A percentile compares a stretch with the other conserved stretches of the same genome.
These are phyloP conservation scores for Pigoraptor vietnamica DNA, from an alignment of 78 protist genomes.

Conservation along the genomic window DNA sequence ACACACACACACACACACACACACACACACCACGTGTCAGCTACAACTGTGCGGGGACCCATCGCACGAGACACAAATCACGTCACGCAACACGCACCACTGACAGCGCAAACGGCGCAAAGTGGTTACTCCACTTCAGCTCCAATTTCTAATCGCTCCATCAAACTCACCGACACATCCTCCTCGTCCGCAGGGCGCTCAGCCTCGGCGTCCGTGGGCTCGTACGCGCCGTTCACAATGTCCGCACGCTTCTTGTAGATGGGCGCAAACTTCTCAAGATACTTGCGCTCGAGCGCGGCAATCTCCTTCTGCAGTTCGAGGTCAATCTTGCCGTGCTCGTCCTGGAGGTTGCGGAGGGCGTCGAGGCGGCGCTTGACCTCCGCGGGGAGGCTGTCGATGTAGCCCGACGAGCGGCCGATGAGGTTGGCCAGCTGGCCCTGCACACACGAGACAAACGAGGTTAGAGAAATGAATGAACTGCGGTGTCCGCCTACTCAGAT, in stretches of 20 bases:
- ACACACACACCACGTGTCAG: too few relatives aligned
- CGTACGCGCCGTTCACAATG: not conserved
- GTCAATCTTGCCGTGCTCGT: not conserved
- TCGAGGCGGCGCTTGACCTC: conserved; percentile 14
- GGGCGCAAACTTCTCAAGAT: not conserved
- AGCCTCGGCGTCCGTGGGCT: conserved; percentile 4
- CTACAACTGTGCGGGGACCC: too few relatives aligned
- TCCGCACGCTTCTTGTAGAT: conserved; percentile 2
- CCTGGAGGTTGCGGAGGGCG: conserved; percentile 10
- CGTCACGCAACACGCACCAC: too few relatives aligned
- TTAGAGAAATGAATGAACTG: not conserved
- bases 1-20: too few relatives aligned
- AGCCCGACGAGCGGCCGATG: not conserved
- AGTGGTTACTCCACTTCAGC: too few relatives aligned
- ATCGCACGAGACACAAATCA: too few relatives aligned
- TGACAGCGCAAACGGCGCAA: too few relatives aligned
- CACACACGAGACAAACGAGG: not conserved
- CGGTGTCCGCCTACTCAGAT: not conserved
- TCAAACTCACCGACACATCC: not conserved
- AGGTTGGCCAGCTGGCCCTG: not conserved
- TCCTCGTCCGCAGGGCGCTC: not conserved
- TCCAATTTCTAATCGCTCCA: too few relatives aligned
- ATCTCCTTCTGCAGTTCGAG: not conserved
- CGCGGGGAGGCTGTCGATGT: not conserved
- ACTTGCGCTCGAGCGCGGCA: conserved; percentile 23